Evolutionary conservation across 2,329 filamentous ascomycete genomes (phyloP), one percentile per base, ranked within the genome.

Genomic region (Ophiocordyceps unilateralis): DNA sequence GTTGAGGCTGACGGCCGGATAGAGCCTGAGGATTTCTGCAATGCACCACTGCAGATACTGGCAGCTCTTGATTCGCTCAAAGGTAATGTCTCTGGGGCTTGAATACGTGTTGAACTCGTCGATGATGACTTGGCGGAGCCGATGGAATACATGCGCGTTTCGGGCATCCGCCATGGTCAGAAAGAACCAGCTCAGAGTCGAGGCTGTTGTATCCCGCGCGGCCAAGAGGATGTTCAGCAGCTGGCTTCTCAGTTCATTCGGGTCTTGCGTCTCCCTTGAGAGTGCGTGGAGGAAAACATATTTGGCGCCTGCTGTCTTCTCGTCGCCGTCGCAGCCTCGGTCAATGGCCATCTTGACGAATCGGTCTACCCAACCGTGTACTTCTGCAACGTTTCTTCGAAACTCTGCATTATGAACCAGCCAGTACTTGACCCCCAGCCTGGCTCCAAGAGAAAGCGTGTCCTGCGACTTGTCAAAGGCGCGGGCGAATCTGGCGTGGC

Each of bases 311-410:
- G 21, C 39, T 12, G 39, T 11, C 39, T 24, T 40, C 17, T 43
- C 24, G 7, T 26, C 40, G 7, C 3, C 39, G n/a, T 5, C 22
- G 4, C n/a, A 10, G 15, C 42, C 24, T 17, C 39, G 40, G 8
- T 39, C 63, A 57, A 45, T 81, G 60, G 10, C 76, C 67, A 43
- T 65, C 41, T 75, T 69, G 47, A 85, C 81, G 55, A 74, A 83
- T n/a, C 68, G 69, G 49, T 75, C 69, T n/a, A 83, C 70, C 53
- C 85, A 86, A 9, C 68, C 58, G 53, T 86, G 75, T 57, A 85
- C 72, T n/a, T 68, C 62, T 24, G 70, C 67, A 41, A 83, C 78
- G 8, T 79, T 72, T 44, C 74, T 70, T 47, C 65, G 66, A 56
- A 85, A 84, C 2, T 74, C 70, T 41, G 72, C 63, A 2, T 76